These are phyloP conservation scores for Coemansia sp. DNA, from an alignment of 192 early-diverging fungal genomes.

Conservation along the genomic window DNA sequence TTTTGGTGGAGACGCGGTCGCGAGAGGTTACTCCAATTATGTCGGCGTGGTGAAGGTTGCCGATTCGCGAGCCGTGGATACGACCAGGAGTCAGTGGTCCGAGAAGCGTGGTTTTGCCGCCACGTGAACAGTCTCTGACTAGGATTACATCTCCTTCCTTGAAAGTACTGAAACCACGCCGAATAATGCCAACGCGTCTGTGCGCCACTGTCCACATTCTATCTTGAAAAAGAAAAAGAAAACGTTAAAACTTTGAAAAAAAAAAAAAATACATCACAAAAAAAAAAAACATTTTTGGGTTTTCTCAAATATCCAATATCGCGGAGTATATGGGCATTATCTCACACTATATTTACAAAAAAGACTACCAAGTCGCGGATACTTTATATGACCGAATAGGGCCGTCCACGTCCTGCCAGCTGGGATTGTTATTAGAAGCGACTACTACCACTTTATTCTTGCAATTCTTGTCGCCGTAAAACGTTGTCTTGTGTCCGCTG, in stretches of 20 bases:
- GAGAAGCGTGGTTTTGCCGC: conserved; percentile 26
- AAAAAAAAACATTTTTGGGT: neutral
- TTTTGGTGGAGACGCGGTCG: conserved; percentile 14
- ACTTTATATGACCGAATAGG: neutral
- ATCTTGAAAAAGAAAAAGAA: neutral
- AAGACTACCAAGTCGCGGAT: neutral
- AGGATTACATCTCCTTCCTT: conserved; percentile 43
- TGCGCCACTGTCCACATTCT: neutral
- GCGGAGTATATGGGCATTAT: neutral
- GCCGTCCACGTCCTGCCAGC: neutral
- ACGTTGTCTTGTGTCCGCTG: neutral
- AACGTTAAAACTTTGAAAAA: neutral
- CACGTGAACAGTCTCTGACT: conserved; percentile 23
- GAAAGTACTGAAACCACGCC: conserved; percentile 9
- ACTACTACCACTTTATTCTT: neutral
- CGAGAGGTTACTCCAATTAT: conserved; percentile 37
- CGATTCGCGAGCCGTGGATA: conserved; percentile 16
- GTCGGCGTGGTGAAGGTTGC: conserved; percentile 18
- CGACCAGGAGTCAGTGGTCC: conserved; percentile 15
- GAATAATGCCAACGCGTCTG: neutral
- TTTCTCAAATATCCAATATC: neutral
- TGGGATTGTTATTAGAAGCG: neutral
- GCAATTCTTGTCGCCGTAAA: neutral
- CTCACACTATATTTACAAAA: neutral
- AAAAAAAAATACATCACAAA: too few species aligned